Base-by-base conservation (phyloP, 257 asterid species). In the Cordia subcordata region DNA sequence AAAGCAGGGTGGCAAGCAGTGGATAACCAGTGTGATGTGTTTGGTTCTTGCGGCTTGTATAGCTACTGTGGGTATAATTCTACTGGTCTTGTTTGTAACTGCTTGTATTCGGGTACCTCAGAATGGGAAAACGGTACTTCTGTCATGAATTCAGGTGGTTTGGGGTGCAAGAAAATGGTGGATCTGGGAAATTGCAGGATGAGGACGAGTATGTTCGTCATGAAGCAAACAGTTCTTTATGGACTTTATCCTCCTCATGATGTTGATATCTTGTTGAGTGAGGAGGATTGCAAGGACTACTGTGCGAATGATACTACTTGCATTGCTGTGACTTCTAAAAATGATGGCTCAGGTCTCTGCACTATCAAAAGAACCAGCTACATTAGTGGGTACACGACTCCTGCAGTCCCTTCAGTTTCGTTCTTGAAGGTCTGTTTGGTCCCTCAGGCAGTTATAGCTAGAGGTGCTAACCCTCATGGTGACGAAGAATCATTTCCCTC, bases 1-100 rank as follows among this genome's bases (percentile, higher is more conserved):
- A 82, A 55, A 73, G 64, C 68, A 0, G 87, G 77, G 13, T 85
- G 94, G 94, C 94, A 85, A 64, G 94, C 94, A 0, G 83, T 85
- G 45, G 56, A 67, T 55, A 83, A 82, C 35, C 90, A 82, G 57
- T 85, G 94, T 20, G 50, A 61, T 0, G 94, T 85, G 60, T 82
- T 85, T 51, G 90, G 78, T 4, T 78, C 81, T 1, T 85, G 94
- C 52, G 94, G 94, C 15, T 57, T 68, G 10, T 82, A 75, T 72
- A 73, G 90, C 66, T 75, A 82, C 13, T 85, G 94, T 56, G 80
- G 81, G 62, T 82, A 85, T 58, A 85, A 82, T 49, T 69, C 83
- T 0, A 66, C 81, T 0, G 77, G 82, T 12, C 77, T 84, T 8
- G 77, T 80, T 2, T 85, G 94, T 11, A 58, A 68, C n/a, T 85